These are phyloP conservation scores for Pleurotus pulmonarius DNA, from an alignment of 768 basidiomycete species.

Conservation along the genomic window DNA sequence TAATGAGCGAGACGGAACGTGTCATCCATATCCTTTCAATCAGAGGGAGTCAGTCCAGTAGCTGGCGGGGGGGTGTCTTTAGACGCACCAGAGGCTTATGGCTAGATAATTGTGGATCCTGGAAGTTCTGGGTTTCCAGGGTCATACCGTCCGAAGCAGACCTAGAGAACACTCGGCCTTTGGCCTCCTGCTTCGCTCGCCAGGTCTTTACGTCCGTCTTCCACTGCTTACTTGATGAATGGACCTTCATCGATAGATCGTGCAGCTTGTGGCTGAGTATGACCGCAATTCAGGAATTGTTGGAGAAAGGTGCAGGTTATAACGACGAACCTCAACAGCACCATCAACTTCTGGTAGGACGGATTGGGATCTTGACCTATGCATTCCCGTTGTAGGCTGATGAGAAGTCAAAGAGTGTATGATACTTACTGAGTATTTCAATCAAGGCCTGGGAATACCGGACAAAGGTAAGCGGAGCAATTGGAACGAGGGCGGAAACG, in stretches of 20 bases:
- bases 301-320: not conserved
- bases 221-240: not conserved
- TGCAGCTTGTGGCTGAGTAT: not conserved
- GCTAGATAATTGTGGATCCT: slow-evolving; percentile 1
- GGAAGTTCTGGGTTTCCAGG: not conserved
- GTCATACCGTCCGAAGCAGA: not conserved
- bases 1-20: too few species aligned
- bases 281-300: not conserved
- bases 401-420: not conserved
- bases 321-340: not conserved
- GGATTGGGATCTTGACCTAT: not conserved
- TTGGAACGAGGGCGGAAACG: not conserved
- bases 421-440: not conserved
- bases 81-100: not conserved
- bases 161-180: not conserved
- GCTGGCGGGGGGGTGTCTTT: too few species aligned
- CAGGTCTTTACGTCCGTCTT: not conserved
- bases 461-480: not conserved
- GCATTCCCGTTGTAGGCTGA: too few species aligned
- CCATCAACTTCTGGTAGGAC: not conserved
- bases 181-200: not conserved
- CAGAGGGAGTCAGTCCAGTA: too few species aligned
- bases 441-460: not conserved
- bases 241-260: not conserved
- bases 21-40: too few species aligned